Percentiles rank a stretch among this genome's conserved stretches.
phyloP scores from a whole-genome alignment of 2,329 filamentous ascomycete genomes.

The Fusarium transvaalense region DNA sequence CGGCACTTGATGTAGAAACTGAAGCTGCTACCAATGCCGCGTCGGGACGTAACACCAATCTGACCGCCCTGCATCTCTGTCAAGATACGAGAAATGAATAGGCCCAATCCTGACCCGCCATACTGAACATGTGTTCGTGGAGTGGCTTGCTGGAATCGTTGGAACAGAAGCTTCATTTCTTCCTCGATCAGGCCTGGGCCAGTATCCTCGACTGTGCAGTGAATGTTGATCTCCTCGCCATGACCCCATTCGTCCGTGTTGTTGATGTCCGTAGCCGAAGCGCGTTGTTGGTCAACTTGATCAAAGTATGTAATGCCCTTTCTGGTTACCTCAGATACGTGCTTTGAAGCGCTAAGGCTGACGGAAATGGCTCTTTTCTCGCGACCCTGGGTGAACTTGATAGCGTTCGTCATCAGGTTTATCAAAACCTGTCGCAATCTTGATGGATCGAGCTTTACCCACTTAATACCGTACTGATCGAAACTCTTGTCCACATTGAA shows the following conservation, averaged over 20 bases:
- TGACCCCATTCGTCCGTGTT: constrained; percentile 75
- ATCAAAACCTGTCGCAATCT: constrained; percentile 80
- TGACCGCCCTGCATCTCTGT: constrained; percentile 83
- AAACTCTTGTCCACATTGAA: constrained; percentile 78
- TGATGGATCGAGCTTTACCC: constrained; percentile 81
- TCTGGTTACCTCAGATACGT: constrained; percentile 58
- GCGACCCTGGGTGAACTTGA: constrained; percentile 74
- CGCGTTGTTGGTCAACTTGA: constrained; percentile 56
- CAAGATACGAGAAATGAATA: constrained; percentile 82
- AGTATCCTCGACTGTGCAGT: constrained; percentile 79
- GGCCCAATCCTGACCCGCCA: constrained; percentile 75
- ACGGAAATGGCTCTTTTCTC: constrained; percentile 71
- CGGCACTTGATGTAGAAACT: constrained; percentile 81
- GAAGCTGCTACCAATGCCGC: constrained; percentile 79
- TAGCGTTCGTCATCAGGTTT: constrained; percentile 78
- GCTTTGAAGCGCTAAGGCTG: constrained; percentile 71
- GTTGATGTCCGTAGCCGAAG: constrained; percentile 57
- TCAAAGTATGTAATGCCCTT: constrained; percentile 63
- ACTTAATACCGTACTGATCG: constrained; percentile 72
- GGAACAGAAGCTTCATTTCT: constrained; percentile 75
- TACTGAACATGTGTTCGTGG: constrained; percentile 79
- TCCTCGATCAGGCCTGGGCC: constrained; percentile 74
- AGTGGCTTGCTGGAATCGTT: constrained; percentile 76
- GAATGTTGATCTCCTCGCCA: constrained; percentile 78
- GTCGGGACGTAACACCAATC: constrained; percentile 77